Conservation (phyloP, 2,329 filamentous ascomycete species). For the Sarocladiaceae sp. region DNA sequence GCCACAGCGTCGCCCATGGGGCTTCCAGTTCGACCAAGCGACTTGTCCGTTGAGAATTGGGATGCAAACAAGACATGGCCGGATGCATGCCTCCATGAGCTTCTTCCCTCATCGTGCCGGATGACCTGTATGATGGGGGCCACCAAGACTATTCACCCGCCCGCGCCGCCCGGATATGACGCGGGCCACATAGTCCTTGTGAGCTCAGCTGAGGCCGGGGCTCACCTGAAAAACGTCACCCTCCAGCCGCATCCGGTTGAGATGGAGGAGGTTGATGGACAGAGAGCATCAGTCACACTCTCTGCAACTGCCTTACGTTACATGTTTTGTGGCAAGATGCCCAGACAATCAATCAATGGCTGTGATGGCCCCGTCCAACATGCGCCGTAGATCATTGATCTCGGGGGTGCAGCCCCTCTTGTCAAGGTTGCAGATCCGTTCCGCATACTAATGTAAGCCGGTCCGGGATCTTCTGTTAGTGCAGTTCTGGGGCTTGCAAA, state of each 20-base stretch:
- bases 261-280: no score
- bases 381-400: slow-evolving; percentile 8
- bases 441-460: neutral
- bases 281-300: no score
- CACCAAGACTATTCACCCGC: neutral
- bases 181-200: neutral
- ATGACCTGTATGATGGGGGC: neutral
- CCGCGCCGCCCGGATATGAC: neutral
- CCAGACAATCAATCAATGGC: no score
- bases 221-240: slow-evolving; percentile 6
- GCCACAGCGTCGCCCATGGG: neutral
- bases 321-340: no score
- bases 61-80: no score
- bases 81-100: no score
- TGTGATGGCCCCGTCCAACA: neutral
- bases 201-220: neutral
- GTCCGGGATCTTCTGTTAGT: neutral
- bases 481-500: neutral
- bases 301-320: no score
- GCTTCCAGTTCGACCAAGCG: no score
- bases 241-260: neutral
- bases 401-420: slow-evolving; percentile 4
- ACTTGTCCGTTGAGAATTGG: no score
- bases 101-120: no score
- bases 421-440: slow-evolving; percentile 3